Percentiles rank a stretch among this genome's conserved stretches.
These are phyloP conservation scores for Calonectria hongkongensis DNA, from an alignment of 2,329 filamentous ascomycete species.

Conservation along the genomic window DNA sequence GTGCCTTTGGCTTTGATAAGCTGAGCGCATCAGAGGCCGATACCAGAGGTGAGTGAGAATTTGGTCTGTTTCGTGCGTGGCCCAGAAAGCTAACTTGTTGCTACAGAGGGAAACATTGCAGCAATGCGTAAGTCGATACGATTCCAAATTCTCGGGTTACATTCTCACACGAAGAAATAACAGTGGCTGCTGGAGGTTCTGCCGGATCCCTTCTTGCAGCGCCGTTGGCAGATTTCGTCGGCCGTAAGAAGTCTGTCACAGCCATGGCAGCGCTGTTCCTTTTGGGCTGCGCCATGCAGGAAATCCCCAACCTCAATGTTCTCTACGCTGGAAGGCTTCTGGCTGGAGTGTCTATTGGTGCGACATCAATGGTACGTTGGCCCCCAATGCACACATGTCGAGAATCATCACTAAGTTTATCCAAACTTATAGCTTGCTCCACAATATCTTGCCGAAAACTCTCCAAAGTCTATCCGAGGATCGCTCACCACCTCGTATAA, in stretches of 20 bases:
- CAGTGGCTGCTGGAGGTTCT: slow-evolving; percentile 37
- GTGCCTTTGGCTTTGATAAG: slow-evolving; percentile 32
- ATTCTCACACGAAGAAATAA: slow-evolving; percentile 9
- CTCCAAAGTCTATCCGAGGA: slow-evolving; percentile 35
- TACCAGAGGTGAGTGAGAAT: slow-evolving; percentile 14
- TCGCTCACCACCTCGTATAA: slow-evolving; percentile 32
- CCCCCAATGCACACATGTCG: not conserved
- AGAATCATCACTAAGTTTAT: not conserved
- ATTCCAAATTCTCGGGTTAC: not conserved
- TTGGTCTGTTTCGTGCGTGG: not conserved
- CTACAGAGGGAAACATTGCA: slow-evolving; percentile 36
- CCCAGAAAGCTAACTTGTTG: not conserved
- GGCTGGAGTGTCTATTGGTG: slow-evolving; percentile 31
- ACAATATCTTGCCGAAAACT: slow-evolving; percentile 37
- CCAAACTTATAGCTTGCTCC: slow-evolving; percentile 27
- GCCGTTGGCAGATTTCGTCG: slow-evolving; percentile 35
- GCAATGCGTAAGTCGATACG: slow-evolving; percentile 31
- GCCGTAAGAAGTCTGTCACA: slow-evolving; percentile 33
- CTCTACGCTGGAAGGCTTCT: slow-evolving; percentile 33
- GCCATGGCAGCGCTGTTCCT: slow-evolving; percentile 32
- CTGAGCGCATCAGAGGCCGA: slow-evolving; percentile 12
- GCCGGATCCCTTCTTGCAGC: slow-evolving; percentile 30
- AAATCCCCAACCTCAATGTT: slow-evolving; percentile 31
- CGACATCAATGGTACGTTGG: slow-evolving; percentile 29
- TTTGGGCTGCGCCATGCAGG: slow-evolving; percentile 31